Base-by-base conservation (phyloP, 1,284 basidiomycete genomes). In the Cryptococcus sp. region DNA sequence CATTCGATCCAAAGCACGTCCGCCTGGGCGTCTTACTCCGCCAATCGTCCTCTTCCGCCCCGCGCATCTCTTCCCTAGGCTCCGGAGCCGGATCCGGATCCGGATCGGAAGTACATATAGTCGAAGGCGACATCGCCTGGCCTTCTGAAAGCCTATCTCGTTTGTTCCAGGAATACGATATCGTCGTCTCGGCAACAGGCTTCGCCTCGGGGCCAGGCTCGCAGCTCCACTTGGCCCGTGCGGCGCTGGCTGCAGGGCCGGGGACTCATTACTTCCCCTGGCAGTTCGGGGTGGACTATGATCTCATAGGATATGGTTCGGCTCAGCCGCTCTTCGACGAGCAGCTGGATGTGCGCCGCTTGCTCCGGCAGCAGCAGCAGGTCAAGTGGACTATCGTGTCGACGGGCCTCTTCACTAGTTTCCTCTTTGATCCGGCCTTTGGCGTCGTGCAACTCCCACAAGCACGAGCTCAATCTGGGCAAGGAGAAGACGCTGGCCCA, bases 201-300 rank as follows among this genome's bases (percentile, higher is more conserved):
- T 78, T 71, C 57, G 58, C 66, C 5, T 62, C 65, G 5, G 73
- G 72, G 22, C 64, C 62, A 5, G 71, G 74, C 19, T 67, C 68
- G 1, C 77, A 77, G 51, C 11, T 72, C 7, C 68, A 70, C 47
- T 52, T 78, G 30, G 64, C 66, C 11, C 57, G 63, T 38, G 74
- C 76, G 1, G 75, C 64, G 2, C 62, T 78, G 10, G 40, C 59
- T 19, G 72, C 77, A 5, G 17, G 43, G 22, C 13, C 10, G 7
- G 65, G 69, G 22, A 17, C 40, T 23, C 64, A 74, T 23, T 78
- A 73, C 60, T 61, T 78, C 23, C 77, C 77, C 1, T 79, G 77
- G 77, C 77, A 79, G 55, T 79, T 78, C 47, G 77, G 77, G n/a
- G 73, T 78, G 5, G 77, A 78, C 50, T 79, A 78, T 61, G 77